A percentile compares a stretch with the other conserved stretches of the same genome.
These are phyloP conservation scores for Talinum fruticosum DNA, from an alignment of 148 eudicot species.

Conservation along the genomic window DNA sequence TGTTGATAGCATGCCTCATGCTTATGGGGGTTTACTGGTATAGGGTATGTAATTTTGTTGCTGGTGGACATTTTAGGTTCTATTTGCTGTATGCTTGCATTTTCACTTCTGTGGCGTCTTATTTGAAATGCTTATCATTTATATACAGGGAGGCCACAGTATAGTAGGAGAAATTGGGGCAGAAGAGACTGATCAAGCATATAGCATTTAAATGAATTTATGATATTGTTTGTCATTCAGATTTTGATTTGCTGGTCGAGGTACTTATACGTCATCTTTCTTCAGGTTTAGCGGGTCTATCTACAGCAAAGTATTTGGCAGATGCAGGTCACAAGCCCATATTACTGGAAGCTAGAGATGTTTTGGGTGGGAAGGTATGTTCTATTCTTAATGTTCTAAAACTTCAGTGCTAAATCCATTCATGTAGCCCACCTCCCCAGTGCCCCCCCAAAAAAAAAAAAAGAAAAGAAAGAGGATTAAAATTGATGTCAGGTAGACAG, in stretches of 20 bases:
- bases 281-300: constrained; percentile 96
- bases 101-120: neutral
- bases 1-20: neutral
- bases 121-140: neutral
- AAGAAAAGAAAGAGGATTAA: neutral
- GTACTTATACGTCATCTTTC: constrained; percentile 8
- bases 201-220: neutral
- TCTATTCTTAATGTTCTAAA: constrained; percentile 4
- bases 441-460: no score
- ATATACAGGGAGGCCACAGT: neutral
- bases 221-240: neutral
- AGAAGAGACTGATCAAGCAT: neutral
- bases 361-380: constrained; percentile 93
- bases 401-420: neutral
- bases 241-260: neutral
- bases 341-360: constrained; percentile 89
- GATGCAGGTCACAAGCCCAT: constrained; percentile 98
- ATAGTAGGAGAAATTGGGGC: neutral
- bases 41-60: neutral
- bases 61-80: neutral
- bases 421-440: neutral
- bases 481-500: no score
- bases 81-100: neutral
- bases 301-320: constrained; percentile 94
- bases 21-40: neutral